A percentile compares a stretch with the other conserved stretches of the same genome.
Evolutionary conservation across 2,329 filamentous ascomycete genomes (phyloP).

Genomic region (Ceratocystis colombiana): DNA sequence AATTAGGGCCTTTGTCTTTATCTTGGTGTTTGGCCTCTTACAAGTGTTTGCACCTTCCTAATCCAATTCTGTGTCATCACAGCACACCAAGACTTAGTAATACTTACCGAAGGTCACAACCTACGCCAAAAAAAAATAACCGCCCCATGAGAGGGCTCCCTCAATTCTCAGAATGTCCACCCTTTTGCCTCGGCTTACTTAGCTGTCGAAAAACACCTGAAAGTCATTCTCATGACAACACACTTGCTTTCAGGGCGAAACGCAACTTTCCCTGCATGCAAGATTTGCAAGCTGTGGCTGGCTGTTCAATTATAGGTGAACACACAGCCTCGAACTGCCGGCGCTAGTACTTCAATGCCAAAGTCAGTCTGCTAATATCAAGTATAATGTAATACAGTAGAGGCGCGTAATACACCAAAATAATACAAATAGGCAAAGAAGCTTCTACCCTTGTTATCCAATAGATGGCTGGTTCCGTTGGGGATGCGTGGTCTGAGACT

Average conservation of each 20-base stretch:
- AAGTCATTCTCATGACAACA: neutral
- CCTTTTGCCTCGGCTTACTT: neutral
- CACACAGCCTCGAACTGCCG: slow-evolving; percentile 3
- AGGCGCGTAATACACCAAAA: neutral
- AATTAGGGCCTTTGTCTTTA: neutral
- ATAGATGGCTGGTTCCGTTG: neutral
- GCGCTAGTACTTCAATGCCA: slow-evolving; percentile 4
- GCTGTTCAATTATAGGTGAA: neutral
- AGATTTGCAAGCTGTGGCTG: neutral
- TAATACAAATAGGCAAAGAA: neutral
- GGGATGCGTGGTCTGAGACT: neutral
- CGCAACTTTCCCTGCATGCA: neutral
- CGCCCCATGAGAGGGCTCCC: neutral
- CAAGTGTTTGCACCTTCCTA: slow-evolving; percentile 13
- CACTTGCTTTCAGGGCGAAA: too few relatives aligned
- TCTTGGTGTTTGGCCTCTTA: neutral
- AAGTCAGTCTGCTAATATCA: neutral
- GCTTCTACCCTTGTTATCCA: neutral
- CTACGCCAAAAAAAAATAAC: neutral
- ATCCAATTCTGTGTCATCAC: neutral
- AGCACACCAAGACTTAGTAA: neutral
- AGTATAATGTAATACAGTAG: neutral
- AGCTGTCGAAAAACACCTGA: neutral
- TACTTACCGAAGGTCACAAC: neutral
- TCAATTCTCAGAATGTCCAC: neutral